Base-by-base conservation (phyloP, 106 monocot genomes). In the Allium cepa region DNA sequence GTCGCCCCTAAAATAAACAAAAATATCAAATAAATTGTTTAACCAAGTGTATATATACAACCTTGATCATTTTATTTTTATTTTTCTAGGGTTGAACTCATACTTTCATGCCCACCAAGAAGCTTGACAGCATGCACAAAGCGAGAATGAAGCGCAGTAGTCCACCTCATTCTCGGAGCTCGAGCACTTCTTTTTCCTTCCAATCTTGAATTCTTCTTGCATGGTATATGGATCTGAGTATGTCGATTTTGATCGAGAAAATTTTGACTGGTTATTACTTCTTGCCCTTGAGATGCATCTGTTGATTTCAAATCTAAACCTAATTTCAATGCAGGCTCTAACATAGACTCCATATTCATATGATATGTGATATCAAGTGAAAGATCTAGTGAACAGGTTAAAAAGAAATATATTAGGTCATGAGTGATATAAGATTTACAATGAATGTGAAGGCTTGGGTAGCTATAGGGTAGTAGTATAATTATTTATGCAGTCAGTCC, bases 51-150 rank as follows among this genome's bases (percentile, higher is more conserved):
- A 48, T 10, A 67, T 49, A 52, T 9, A 67, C 22, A 8, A 0
- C 7, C 16, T 49, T 9, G 14, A 51, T 9, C 26, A 67, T 51
- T 16, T 26, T 36, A 64, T 15, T n/a, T 63, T 46, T n/a, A 26
- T 12, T 12, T 62, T 62, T 26, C 56, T 27, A 53, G n/a, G 45
- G 46, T 2, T 14, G 3, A 13, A 49, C 15, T 50, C 85, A 64
- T 78, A 90, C 90, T 82, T 73, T 90, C 90, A 72, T 90, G 90
- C 64, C 90, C 90, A 3, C 90, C 90, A 10, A 90, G 85, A 47
- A 85, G 90, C 78, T 85, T 78, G 2, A 90, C 90, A 0, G 85
- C 90, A 45, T 81, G 90, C 9, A 85, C 85, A 27, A 89, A 89
- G 74, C 80, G 88, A 2, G 88, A 70, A 50, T 89, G 88, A 36